These are phyloP conservation scores for Sporothrix brunneoviolacea DNA, from an alignment of 2,329 filamentous ascomycete genomes.

Conservation along the genomic window DNA sequence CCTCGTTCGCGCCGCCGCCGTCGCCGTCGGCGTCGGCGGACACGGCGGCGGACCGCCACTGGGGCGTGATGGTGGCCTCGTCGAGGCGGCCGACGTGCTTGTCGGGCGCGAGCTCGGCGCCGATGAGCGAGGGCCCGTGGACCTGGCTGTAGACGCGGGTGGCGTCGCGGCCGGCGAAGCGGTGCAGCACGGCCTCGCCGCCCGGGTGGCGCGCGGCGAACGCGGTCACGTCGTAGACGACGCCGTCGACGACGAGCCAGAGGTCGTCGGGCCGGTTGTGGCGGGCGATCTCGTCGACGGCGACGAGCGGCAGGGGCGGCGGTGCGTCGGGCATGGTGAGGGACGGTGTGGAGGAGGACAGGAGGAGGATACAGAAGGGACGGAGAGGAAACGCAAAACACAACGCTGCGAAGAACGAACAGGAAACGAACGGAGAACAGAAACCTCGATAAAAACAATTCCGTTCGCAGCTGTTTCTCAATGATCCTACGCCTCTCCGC, in stretches of 20 bases:
- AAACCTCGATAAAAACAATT: too few relatives aligned
- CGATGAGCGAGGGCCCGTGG: conserved; percentile 38
- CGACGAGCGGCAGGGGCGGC: background rate
- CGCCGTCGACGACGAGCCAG: conserved; percentile 63
- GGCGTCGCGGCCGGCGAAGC: conserved; percentile 47
- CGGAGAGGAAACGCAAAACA: background rate
- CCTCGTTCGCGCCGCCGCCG: background rate
- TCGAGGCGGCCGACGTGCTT: conserved; percentile 45
- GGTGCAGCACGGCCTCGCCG: conserved; percentile 37
- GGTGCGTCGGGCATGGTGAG: background rate
- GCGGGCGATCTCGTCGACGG: conserved; percentile 32
- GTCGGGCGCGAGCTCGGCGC: conserved; percentile 34
- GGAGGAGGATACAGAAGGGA: background rate
- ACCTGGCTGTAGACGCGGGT: conserved; percentile 45
- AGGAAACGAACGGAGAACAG: background rate
- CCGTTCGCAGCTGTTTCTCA: too few relatives aligned
- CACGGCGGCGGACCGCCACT: conserved; percentile 14
- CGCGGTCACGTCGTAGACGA: conserved; percentile 63
- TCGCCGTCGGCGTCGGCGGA: conserved; percentile 14
- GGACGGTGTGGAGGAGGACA: background rate
- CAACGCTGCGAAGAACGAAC: background rate
- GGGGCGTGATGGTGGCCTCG: conserved; percentile 27
- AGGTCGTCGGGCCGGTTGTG: conserved; percentile 45
- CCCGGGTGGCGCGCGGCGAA: conserved; percentile 45
- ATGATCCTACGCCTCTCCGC: too few relatives aligned